Evolutionary conservation across 1,284 basidiomycete species (phyloP), one percentile per base, ranked within the genome.

Genomic region (Chalciporus sp.): DNA sequence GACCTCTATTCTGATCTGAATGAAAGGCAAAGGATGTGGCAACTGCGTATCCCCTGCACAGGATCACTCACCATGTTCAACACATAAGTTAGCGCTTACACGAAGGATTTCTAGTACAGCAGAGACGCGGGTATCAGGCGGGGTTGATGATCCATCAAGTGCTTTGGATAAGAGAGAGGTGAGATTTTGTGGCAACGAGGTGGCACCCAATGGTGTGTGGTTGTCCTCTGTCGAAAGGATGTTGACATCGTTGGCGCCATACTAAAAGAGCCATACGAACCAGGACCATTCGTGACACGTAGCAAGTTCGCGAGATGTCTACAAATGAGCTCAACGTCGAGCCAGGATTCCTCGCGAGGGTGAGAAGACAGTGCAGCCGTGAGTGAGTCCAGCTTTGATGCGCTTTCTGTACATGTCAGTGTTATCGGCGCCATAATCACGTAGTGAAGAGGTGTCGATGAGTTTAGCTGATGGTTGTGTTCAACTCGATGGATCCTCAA

Each of bases 41-140:
- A 47, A 37, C 26, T 33, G 29, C 17, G 43, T 23, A 19, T 43
- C 29, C 20, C 50, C 37, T 28, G 31, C 42, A 42, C 26, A 27
- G 8, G 16, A 40, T 47, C 45, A 40, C 80, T 63, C 62, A 84
- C 91, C 84, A 62, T 92, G 88, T 63, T 92, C 88, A 72, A 90
- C 85, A 68, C 88, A 91, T 10, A 92, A 70, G 70, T 92, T 92
- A 16, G 90, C 90, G 19, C 82, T 83, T 17, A 91, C 83, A 52
- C 90, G 80, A 49, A 93, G 77, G 27, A 91, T 72, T 66, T 92
- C 88, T 55, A 81, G 80, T 12, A 85, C 73, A 20, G 79, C 78
- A 8, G 77, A 62, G 47, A 80, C 75, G 56, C 76, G 77, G 19
- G 69, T 56, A 26, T 76, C 69, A 42, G 68, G 69, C 12, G 84